Conservation (phyloP, 805 yeast species). For the Wickerhamiella shivajii region DNA sequence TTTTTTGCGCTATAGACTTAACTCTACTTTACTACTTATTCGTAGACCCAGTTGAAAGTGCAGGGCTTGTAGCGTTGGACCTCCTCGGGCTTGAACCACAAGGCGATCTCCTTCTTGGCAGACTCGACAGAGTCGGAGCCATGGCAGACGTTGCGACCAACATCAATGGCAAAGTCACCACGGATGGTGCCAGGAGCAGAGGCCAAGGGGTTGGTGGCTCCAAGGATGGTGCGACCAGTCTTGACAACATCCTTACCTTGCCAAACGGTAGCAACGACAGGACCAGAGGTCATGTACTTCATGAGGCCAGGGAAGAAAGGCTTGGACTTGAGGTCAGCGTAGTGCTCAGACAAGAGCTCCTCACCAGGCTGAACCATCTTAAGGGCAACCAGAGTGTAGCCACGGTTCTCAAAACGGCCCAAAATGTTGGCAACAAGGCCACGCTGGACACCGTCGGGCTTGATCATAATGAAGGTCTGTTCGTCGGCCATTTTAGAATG, state of each 20-base stretch:
- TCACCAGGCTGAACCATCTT: constrained; percentile 83
- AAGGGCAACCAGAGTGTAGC: constrained; percentile 92
- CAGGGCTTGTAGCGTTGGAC: constrained; percentile 82
- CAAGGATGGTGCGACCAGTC: constrained; percentile 94
- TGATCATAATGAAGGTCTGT: constrained; percentile 23
- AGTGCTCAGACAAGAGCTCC: constrained; percentile 78
- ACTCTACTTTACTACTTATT: constrained; percentile 47
- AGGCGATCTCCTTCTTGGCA: constrained; percentile 87
- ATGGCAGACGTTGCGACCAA: constrained; percentile 98
- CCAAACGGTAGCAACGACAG: constrained; percentile 98
- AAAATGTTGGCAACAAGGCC: constrained; percentile 84
- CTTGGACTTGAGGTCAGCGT: constrained; percentile 87
- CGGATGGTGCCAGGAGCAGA: constrained; percentile 99
- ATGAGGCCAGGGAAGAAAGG: constrained; percentile 97
- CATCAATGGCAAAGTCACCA: constrained; percentile 96
- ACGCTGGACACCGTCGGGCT: constrained; percentile 99
- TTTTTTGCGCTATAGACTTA: too few species aligned
- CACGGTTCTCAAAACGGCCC: constrained; percentile 91
- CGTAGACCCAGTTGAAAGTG: constrained; percentile 83
- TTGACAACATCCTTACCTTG: constrained; percentile 99
- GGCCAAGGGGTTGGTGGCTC: constrained; percentile 97
- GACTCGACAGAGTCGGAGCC: constrained; percentile 99
- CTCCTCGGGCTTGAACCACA: constrained; percentile 98
- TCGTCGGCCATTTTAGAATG: constrained; percentile 17
- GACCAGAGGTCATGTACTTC: constrained; percentile 96